Conservation (phyloP, 208 protist species). For the Leptomonas seymouri region DNA sequence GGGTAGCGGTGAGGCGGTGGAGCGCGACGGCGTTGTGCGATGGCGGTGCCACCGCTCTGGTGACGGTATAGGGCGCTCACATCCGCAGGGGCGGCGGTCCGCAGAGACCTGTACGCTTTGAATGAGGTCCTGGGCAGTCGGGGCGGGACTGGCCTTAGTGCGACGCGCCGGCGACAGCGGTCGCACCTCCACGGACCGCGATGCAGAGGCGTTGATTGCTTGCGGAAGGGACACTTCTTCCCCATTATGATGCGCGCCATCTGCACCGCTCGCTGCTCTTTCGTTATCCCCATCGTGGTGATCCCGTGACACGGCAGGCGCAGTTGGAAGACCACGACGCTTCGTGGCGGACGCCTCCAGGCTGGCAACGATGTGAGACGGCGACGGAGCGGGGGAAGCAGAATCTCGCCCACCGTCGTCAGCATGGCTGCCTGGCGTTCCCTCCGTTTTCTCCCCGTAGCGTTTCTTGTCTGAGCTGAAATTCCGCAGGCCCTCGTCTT, state of each 20-base stretch:
- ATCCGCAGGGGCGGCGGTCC: slow-evolving; percentile 34
- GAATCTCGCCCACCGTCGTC: background rate
- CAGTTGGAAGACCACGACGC: slow-evolving; percentile 18
- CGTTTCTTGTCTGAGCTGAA: background rate
- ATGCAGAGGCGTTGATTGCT: background rate
- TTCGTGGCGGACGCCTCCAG: slow-evolving; percentile 33
- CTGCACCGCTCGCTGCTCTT: too few relatives aligned
- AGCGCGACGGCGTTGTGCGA: slow-evolving; percentile 7
- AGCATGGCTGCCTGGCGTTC: too few relatives aligned
- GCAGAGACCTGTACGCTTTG: slow-evolving; percentile 40
- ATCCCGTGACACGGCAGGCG: slow-evolving; percentile 21
- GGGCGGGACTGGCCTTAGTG: slow-evolving; percentile 21
- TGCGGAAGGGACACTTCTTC: background rate
- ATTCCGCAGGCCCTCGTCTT: background rate
- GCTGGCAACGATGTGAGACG: slow-evolving; percentile 27
- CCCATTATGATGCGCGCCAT: too few relatives aligned
- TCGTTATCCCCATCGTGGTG: background rate
- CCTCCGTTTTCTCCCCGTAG: background rate
- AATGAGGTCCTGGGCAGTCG: slow-evolving; percentile 34
- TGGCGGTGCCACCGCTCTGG: slow-evolving; percentile 8
- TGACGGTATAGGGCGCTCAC: slow-evolving; percentile 30
- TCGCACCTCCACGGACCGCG: slow-evolving; percentile 10
- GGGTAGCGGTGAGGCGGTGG: slow-evolving; percentile 13
- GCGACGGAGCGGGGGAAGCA: slow-evolving; percentile 31
- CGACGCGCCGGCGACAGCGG: slow-evolving; percentile 17